Evolutionary conservation across 345 rosid species (phyloP), one percentile per base, ranked within the genome.

Genomic region (Salix exigua): DNA sequence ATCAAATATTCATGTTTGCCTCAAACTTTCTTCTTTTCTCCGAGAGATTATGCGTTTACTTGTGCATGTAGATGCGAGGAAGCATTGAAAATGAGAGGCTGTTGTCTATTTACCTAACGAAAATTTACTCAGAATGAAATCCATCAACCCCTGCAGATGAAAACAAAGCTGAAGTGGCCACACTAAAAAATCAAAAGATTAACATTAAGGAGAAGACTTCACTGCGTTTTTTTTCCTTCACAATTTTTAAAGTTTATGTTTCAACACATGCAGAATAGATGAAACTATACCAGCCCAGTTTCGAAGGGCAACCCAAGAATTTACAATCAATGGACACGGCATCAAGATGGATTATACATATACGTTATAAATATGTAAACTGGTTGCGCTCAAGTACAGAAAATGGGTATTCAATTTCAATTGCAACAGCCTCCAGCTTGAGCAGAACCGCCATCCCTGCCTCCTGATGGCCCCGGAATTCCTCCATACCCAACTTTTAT

Each of bases 401-500:
- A 48, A 31, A 60, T 21, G 60, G 21, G 70, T 2, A 19, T 30
- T 35, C 66, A 50, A 61, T 72, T 82, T 91, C 82, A 96, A 77
- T 85, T 66, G 89, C 99, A 96, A 84, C 99, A 96, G 62, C 97
- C 96, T 79, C 97, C 97, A 44, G 84, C 88, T 83, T 89, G 97
- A 68, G 99, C 87, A 71, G 89, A 83, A 61, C 87, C 81, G 26
- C 97, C 99, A 75, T 91, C 97, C 81, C 93, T 90, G 76, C 92
- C 92, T 42, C 95, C 99, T 19, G 97, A 90, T 67, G 98, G 95
- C 77, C 99, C 99, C 0, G 98, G 94, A 75, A 96, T 89, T 79
- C 97, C 98, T 73, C 98, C 98, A 30, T 92, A 93, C 73, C 99
- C 99, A 37, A 96, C 97, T 83, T 96, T 96, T 70, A 93, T 96